phyloP scores from a whole-genome alignment of 371 early-diverging fungal species.

The Rhizomucor pusillus region DNA sequence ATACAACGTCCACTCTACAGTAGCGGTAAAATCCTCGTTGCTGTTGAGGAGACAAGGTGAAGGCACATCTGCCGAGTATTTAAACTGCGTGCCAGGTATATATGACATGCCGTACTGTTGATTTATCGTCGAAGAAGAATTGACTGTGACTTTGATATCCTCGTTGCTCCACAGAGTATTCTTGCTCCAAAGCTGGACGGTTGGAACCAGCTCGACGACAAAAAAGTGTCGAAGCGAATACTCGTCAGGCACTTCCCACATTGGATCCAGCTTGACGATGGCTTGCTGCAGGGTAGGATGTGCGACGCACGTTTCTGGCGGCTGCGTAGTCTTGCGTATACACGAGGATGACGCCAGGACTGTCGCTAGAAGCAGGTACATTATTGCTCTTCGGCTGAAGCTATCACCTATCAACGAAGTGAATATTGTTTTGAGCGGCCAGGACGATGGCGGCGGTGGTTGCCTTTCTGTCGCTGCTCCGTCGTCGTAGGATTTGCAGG shows the following conservation, averaged over 20 bases:
- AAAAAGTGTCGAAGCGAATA: slow-evolving; percentile 7
- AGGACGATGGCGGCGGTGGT: background rate
- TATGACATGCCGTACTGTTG: slow-evolving; percentile 1
- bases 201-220: slow-evolving; percentile 1
- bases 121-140: background rate
- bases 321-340: too few species aligned
- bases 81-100: background rate
- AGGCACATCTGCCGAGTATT: slow-evolving; percentile 10
- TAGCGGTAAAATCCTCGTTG: slow-evolving; percentile 1
- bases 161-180: background rate
- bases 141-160: background rate
- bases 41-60: slow-evolving; percentile 15
- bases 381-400: background rate
- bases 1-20: background rate
- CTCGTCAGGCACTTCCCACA: slow-evolving; percentile 9
- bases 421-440: too few species aligned
- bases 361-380: too few species aligned
- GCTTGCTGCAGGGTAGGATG: too few species aligned
- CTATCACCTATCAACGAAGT: background rate
- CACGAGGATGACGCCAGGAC: too few species aligned
- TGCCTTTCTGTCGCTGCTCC: background rate
- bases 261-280: slow-evolving; percentile 3
- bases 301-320: too few species aligned
- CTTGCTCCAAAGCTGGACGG: background rate
- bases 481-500: background rate